Conservation (phyloP, 108 stramenopile species). For the Aurantiochytrium sp. region DNA sequence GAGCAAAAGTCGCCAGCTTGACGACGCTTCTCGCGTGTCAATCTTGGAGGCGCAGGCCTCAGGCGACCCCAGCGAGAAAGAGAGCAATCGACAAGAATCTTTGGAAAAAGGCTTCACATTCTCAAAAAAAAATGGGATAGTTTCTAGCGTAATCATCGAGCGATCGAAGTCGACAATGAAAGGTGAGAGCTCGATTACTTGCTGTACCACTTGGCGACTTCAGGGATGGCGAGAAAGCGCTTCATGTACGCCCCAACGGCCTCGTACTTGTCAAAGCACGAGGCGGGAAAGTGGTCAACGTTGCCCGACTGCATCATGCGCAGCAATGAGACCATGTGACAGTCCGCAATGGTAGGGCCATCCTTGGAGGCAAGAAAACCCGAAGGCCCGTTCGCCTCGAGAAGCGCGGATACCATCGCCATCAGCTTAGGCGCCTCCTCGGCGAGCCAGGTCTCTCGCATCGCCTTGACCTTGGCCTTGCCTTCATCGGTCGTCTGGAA, state of each 20-base stretch:
- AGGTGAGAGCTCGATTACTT: not conserved
- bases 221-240: not conserved
- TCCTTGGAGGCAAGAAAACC: slow-evolving; percentile 19
- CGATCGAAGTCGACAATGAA: not conserved
- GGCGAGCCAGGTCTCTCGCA: slow-evolving; percentile 44
- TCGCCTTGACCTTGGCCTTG: slow-evolving; percentile 37
- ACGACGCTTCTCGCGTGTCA: too few species aligned
- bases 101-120: too few species aligned
- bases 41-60: too few species aligned
- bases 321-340: slow-evolving; percentile 35
- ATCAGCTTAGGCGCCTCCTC: slow-evolving; percentile 48
- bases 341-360: slow-evolving; percentile 60
- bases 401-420: slow-evolving; percentile 28
- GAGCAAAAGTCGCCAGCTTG: too few species aligned
- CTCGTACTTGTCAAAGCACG: slow-evolving; percentile 47
- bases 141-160: not conserved
- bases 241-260: slow-evolving; percentile 30
- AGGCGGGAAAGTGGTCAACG: slow-evolving; percentile 53
- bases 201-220: slow-evolving; percentile 11
- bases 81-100: too few species aligned
- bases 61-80: too few species aligned
- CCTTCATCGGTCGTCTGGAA: slow-evolving; percentile 47
- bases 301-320: slow-evolving; percentile 42
- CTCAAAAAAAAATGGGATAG: too few species aligned
- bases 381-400: slow-evolving; percentile 36